Evolutionary conservation across 306 rosid species (phyloP).

Genomic region (cucumber (Cucumis sativus)): DNA sequence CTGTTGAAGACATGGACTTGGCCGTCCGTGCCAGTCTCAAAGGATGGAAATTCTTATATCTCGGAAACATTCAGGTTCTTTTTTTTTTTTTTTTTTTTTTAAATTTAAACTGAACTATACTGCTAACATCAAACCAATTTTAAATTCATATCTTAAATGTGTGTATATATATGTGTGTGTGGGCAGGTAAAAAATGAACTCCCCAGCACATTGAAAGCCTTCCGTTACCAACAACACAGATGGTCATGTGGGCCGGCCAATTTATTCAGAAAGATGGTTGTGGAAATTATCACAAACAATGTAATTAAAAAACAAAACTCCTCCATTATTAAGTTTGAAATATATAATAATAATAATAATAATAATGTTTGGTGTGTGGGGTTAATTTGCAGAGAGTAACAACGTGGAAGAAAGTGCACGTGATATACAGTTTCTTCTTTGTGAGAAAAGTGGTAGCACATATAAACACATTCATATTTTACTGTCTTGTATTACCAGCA

Average conservation of each 20-base stretch:
- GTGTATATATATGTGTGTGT: no score
- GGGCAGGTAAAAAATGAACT: conserved; percentile 41
- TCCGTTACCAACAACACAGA: conserved; percentile 49
- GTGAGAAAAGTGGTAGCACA: conserved; percentile 48
- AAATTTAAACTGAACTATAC: no score
- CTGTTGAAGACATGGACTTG: conserved; percentile 63
- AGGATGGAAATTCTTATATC: conserved; percentile 58
- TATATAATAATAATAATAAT: no score
- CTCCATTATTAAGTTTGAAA: no score
- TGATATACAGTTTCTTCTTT: conserved; percentile 51
- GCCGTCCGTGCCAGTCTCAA: conserved; percentile 59
- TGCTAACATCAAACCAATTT: no score
- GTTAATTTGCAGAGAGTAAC: conserved; percentile 39
- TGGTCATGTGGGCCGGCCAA: conserved; percentile 70
- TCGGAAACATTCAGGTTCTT: conserved; percentile 14
- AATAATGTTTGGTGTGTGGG: not conserved
- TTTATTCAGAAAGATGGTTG: conserved; percentile 41
- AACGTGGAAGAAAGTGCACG: conserved; percentile 44
- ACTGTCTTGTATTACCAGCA: conserved; percentile 47
- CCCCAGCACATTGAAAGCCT: conserved; percentile 54
- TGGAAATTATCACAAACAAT: conserved; percentile 42
- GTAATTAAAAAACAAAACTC: conserved; percentile 6
- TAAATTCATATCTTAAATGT: no score
- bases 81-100: no score
- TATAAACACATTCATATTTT: conserved; percentile 41